phyloP scores from a whole-genome alignment of 805 yeast genomes.

The Lipomyces sp. region DNA sequence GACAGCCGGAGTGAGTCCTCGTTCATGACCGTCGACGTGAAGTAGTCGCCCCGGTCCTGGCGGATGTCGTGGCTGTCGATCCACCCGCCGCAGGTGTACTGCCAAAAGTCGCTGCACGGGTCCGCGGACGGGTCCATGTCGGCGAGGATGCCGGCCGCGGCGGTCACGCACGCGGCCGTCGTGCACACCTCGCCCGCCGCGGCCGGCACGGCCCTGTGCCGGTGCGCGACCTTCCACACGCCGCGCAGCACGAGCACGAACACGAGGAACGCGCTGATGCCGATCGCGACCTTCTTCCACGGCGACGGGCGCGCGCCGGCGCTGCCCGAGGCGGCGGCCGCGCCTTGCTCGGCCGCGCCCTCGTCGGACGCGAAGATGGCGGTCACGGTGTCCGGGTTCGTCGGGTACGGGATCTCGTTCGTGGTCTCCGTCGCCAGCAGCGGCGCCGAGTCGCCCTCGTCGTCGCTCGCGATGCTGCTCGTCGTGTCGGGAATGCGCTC shows the following conservation, averaged over 20 bases:
- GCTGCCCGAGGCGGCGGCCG: background rate
- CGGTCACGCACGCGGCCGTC: constrained; percentile 25
- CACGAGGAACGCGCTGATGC: constrained; percentile 7
- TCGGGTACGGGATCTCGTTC: constrained; percentile 22
- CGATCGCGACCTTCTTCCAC: constrained; percentile 16
- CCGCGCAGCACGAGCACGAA: constrained; percentile 19
- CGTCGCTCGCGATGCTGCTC: constrained; percentile 25
- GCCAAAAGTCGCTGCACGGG: constrained; percentile 27
- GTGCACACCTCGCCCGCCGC: constrained; percentile 15
- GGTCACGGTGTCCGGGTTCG: constrained; percentile 20
- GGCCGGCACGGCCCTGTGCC: background rate
- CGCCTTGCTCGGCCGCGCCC: constrained; percentile 19
- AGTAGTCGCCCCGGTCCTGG: constrained; percentile 24
- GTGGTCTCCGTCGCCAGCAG: constrained; percentile 21
- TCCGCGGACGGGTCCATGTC: constrained; percentile 21
- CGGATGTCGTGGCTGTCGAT: constrained; percentile 22
- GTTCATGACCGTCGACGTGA: constrained; percentile 24
- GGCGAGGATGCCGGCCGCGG: constrained; percentile 25
- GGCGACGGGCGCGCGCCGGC: constrained; percentile 3
- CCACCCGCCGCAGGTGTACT: constrained; percentile 29
- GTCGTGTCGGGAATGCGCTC: constrained; percentile 16
- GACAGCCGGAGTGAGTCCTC: constrained; percentile 24
- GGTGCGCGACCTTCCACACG: constrained; percentile 19
- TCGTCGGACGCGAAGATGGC: constrained; percentile 24
- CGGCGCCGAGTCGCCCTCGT: constrained; percentile 25